Evolutionary conservation across 345 rosid genomes (phyloP).

Genomic region (Ceriops zippeliana): DNA sequence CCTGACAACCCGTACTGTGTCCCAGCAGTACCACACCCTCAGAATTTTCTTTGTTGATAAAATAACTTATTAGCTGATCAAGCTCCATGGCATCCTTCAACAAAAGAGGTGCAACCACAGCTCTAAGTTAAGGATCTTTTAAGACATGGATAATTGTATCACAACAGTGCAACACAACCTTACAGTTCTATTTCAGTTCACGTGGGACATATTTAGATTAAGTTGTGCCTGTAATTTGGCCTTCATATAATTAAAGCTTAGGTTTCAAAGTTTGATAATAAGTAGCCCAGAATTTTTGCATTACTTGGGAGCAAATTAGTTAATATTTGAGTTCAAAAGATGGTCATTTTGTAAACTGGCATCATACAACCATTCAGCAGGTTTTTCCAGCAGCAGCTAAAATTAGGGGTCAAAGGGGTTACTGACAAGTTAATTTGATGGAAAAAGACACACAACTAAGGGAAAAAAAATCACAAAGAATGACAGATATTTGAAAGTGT

Average conservation of each 20-base stretch:
- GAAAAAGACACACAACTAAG: not conserved
- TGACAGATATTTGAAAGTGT: constrained; percentile 11
- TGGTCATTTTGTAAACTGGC: not conserved
- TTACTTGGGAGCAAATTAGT: too few species aligned
- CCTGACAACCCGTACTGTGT: constrained; percentile 99
- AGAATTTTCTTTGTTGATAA: constrained; percentile 92
- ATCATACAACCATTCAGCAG: not conserved
- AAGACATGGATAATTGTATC: not conserved
- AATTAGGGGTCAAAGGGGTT: not conserved
- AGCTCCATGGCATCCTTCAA: constrained; percentile 86
- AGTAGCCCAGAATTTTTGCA: too few species aligned
- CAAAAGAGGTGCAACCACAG: constrained; percentile 22
- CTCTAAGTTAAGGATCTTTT: constrained; percentile 1
- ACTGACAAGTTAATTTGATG: not conserved
- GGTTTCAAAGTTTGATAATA: too few species aligned
- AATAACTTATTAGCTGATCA: constrained; percentile 79
- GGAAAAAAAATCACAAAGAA: not conserved
- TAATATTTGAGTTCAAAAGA: too few species aligned
- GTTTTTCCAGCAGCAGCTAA: not conserved
- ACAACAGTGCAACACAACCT: not conserved
- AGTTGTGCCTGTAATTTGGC: not conserved
- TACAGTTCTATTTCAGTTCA: not conserved
- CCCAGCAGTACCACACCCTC: constrained; percentile 93
- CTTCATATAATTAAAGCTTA: too few species aligned
- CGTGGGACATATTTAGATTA: not conserved